phyloP scores from a whole-genome alignment of 192 early-diverging fungal species.

The Linnemannia elongata region DNA sequence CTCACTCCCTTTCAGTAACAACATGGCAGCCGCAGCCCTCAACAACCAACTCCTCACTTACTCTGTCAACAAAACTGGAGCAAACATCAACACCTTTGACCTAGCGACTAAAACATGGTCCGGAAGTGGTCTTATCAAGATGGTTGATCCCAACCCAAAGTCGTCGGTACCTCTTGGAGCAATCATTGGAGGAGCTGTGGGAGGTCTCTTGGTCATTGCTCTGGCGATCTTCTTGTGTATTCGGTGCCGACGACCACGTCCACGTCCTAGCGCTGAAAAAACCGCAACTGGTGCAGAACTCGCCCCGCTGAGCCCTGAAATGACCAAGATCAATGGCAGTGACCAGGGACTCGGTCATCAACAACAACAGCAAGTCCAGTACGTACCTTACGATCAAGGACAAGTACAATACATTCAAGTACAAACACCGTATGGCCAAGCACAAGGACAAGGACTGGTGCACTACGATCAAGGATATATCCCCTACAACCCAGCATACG shows the following conservation, averaged over 20 bases:
- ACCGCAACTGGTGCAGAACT: background rate
- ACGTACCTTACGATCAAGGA: background rate
- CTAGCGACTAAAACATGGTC: background rate
- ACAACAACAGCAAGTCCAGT: background rate
- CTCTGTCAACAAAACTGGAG: too few species aligned
- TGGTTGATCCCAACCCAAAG: background rate
- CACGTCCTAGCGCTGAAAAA: background rate
- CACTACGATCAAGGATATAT: background rate
- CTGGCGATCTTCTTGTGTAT: background rate
- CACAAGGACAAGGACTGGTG: background rate
- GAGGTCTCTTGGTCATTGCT: background rate
- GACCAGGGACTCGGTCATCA: background rate
- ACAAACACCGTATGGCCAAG: background rate
- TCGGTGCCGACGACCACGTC: background rate
- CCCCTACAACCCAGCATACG: background rate
- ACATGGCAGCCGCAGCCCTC: too few species aligned
- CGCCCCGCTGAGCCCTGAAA: background rate
- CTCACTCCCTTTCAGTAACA: too few species aligned
- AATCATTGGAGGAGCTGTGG: background rate
- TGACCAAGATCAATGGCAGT: background rate
- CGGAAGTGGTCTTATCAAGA: background rate
- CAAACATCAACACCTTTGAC: background rate
- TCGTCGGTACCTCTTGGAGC: background rate
- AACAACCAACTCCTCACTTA: too few species aligned
- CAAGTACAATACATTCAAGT: background rate